These are phyloP conservation scores for Eragrostis nindensis DNA, from an alignment of 176 grass and related monocot genomes.

Conservation along the genomic window DNA sequence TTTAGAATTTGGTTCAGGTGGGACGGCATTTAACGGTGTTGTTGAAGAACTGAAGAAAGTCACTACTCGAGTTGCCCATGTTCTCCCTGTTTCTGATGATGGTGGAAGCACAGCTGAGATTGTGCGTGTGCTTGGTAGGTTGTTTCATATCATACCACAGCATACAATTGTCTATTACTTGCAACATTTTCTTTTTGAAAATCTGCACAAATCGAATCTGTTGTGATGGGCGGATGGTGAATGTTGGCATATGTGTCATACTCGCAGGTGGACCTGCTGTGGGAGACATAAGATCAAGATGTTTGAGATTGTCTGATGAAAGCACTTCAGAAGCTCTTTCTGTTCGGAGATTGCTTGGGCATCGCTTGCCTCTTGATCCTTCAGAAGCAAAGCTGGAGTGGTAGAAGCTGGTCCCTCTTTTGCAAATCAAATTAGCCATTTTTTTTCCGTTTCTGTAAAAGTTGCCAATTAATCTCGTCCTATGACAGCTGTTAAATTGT, in stretches of 20 bases:
- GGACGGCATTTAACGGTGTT: constrained; percentile 91
- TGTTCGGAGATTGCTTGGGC: constrained; percentile 84
- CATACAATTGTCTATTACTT: constrained; percentile 5
- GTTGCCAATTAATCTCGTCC: constrained; percentile 10
- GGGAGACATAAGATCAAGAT: constrained; percentile 96
- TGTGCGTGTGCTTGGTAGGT: constrained; percentile 89
- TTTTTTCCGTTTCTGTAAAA: constrained; percentile 11
- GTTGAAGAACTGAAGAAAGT: constrained; percentile 90
- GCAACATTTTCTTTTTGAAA: background rate
- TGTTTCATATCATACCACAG: constrained; percentile 1
- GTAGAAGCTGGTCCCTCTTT: constrained; percentile 38
- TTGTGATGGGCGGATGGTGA: background rate
- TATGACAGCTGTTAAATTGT: constrained; percentile 35
- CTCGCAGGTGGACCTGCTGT: constrained; percentile 88
- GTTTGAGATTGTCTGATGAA: constrained; percentile 94
- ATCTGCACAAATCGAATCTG: constrained; percentile 9
- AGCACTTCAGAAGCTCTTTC: constrained; percentile 93
- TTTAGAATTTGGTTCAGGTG: constrained; percentile 55
- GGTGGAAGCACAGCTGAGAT: constrained; percentile 98
- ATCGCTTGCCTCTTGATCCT: constrained; percentile 83
- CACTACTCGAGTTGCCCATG: constrained; percentile 81
- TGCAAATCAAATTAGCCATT: constrained; percentile 20
- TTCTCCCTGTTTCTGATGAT: constrained; percentile 94
- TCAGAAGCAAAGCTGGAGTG: constrained; percentile 86
- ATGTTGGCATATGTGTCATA: constrained; percentile 29